Percentiles rank a stretch among this genome's conserved stretches.
Evolutionary conservation across 495 filamentous ascomycete genomes (phyloP).

Genomic region (Penicillium flavigenum): DNA sequence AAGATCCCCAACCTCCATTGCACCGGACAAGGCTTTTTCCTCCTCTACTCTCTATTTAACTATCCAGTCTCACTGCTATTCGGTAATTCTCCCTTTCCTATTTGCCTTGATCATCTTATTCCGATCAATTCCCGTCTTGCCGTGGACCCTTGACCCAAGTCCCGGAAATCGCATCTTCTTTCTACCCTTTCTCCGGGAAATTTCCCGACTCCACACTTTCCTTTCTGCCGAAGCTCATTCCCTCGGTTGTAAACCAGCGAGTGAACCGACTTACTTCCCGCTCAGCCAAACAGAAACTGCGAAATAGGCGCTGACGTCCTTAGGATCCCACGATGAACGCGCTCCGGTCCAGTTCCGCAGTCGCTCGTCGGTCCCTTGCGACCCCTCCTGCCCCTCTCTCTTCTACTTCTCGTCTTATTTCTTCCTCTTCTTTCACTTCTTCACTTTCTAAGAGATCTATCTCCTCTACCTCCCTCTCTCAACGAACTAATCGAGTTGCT

Average conservation of each 20-base stretch:
- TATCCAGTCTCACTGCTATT: constrained; percentile 8
- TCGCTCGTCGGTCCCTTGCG: constrained; percentile 39
- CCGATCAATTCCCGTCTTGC: constrained; percentile 30
- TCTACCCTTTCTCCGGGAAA: constrained; percentile 8
- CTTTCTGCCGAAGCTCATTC: constrained; percentile 36
- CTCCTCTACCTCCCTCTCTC: constrained; percentile 32
- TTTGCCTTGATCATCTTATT: constrained; percentile 12
- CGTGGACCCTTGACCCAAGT: constrained; percentile 18
- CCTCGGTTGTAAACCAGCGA: constrained; percentile 30
- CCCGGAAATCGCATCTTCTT: constrained; percentile 9
- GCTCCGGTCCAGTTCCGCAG: constrained; percentile 46
- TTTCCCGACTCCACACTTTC: constrained; percentile 25
- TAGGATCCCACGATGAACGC: constrained; percentile 33
- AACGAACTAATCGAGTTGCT: constrained; percentile 29
- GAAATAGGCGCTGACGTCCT: constrained; percentile 26
- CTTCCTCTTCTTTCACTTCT: constrained; percentile 26
- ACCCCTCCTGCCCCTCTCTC: constrained; percentile 41
- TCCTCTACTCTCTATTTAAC: constrained; percentile 14
- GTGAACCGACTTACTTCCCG: constrained; percentile 5
- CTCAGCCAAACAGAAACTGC: constrained; percentile 26
- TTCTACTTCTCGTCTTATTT: constrained; percentile 33
- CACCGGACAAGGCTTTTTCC: constrained; percentile 40
- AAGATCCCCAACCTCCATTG: constrained; percentile 8
- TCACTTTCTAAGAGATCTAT: constrained; percentile 29
- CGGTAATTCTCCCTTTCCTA: constrained; percentile 23